These are phyloP conservation scores for Psilocybe subaeruginosa DNA, from an alignment of 768 basidiomycete species.

Conservation along the genomic window DNA sequence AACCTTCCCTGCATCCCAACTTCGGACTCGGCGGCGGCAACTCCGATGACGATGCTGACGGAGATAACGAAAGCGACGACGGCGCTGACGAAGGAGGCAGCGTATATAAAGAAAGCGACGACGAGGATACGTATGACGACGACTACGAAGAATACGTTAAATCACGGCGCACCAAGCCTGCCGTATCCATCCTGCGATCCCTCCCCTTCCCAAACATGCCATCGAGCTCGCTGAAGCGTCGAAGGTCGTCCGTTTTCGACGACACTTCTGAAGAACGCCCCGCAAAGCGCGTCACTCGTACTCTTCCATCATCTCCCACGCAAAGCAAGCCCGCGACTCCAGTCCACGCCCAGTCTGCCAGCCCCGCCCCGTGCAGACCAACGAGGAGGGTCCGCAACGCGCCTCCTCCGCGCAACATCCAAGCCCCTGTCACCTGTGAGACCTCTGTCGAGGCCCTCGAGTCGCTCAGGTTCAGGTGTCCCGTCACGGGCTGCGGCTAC, in stretches of 20 bases:
- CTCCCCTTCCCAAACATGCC: background rate
- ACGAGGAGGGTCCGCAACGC: slow-evolving; percentile 14
- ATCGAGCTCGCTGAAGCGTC: background rate
- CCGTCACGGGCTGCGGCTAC: slow-evolving; percentile 43
- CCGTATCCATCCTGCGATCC: background rate
- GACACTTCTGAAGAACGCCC: background rate
- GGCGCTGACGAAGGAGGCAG: background rate
- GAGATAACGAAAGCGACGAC: background rate
- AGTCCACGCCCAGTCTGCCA: slow-evolving; percentile 1
- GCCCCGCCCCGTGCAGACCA: slow-evolving; percentile 7
- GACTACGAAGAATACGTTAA: background rate
- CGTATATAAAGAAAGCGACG: background rate
- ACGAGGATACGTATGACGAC: background rate
- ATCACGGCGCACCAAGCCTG: background rate
- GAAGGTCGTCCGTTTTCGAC: background rate
- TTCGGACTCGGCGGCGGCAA: background rate
- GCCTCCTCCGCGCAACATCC: slow-evolving; percentile 50
- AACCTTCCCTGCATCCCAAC: background rate
- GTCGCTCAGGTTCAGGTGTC: slow-evolving; percentile 41
- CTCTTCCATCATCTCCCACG: background rate
- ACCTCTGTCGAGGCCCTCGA: slow-evolving; percentile 8
- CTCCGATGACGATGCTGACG: background rate
- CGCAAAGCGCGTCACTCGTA: background rate
- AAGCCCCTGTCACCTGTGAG: slow-evolving; percentile 29
- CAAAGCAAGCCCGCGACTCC: background rate